These are phyloP conservation scores for Euryodendron excelsum DNA, from an alignment of 148 eudicot species.

Conservation along the genomic window DNA sequence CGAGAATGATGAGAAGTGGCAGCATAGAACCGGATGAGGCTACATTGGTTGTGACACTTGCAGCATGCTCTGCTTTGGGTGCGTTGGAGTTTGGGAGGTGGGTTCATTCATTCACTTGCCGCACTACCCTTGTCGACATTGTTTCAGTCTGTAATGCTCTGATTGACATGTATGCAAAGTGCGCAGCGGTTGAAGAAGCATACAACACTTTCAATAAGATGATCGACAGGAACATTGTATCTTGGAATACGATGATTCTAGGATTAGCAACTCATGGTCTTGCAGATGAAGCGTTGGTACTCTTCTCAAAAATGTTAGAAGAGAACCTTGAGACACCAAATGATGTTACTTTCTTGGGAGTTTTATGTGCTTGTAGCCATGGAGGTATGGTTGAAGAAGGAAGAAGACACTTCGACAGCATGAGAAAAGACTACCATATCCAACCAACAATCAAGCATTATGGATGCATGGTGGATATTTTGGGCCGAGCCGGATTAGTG, in stretches of 20 bases:
- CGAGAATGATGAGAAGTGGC: conserved; percentile 27
- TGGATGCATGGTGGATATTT: conserved; percentile 31
- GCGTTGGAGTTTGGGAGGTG: conserved; percentile 40
- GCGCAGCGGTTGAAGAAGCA: conserved; percentile 46
- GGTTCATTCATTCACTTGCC: conserved; percentile 37
- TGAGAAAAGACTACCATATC: conserved; percentile 19
- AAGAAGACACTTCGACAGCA: conserved; percentile 15
- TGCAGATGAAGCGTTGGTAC: conserved; percentile 34
- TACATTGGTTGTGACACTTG: conserved; percentile 47
- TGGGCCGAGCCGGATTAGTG: conserved; percentile 22
- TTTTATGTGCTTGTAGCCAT: conserved; percentile 33
- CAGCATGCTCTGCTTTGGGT: conserved; percentile 48
- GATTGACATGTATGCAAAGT: conserved; percentile 60
- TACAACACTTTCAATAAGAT: conserved; percentile 28
- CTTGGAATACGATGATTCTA: conserved; percentile 54
- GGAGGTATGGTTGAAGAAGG: conserved; percentile 31
- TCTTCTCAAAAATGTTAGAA: conserved; percentile 39
- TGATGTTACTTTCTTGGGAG: conserved; percentile 26
- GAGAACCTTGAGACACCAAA: conserved; percentile 31
- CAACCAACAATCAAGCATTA: conserved; percentile 24
- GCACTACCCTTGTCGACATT: conserved; percentile 28
- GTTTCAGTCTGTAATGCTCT: conserved; percentile 31
- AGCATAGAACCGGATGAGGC: conserved; percentile 42
- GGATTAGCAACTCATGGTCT: conserved; percentile 43
- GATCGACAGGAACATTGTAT: conserved; percentile 43